Evolutionary conservation across 1,284 basidiomycete species (phyloP).

Genomic region (Rhodotorula sp.): DNA sequence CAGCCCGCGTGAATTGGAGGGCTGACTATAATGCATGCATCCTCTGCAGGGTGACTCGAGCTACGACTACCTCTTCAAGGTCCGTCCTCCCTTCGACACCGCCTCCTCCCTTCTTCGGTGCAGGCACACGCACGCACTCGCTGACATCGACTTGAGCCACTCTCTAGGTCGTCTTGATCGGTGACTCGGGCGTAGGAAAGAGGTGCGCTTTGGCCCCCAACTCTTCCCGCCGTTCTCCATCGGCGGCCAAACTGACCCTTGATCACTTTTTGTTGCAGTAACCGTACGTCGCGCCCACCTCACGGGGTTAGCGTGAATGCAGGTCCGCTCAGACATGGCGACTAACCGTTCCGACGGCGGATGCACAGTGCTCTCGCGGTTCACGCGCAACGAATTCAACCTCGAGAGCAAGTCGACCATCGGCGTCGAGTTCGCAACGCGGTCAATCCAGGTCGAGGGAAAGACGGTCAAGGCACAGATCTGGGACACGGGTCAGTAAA

Average conservation of each 20-base stretch:
- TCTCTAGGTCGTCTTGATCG: constrained; percentile 87
- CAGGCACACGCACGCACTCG: neutral
- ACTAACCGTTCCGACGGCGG: neutral
- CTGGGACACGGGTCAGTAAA: constrained; percentile 90
- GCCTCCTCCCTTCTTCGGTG: neutral
- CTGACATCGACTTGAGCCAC: neutral
- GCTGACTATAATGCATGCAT: neutral
- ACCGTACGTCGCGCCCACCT: constrained; percentile 47
- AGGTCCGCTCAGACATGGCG: too few relatives aligned
- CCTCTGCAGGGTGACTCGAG: constrained; percentile 31
- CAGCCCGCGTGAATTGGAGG: too few relatives aligned
- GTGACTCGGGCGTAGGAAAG: constrained; percentile 99
- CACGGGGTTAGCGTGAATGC: too few relatives aligned
- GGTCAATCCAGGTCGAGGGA: constrained; percentile 89
- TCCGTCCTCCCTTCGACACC: constrained; percentile 47
- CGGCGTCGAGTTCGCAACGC: constrained; percentile 95
- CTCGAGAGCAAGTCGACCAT: constrained; percentile 98
- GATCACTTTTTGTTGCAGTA: constrained; percentile 42
- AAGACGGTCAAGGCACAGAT: constrained; percentile 99
- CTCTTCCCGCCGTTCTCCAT: too few relatives aligned
- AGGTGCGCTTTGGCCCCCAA: constrained; percentile 54
- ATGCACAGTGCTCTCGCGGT: constrained; percentile 68
- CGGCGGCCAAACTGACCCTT: neutral
- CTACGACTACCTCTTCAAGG: constrained; percentile 97
- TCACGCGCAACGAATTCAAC: constrained; percentile 99